These are phyloP conservation scores for Aspergillus sp. DNA, from an alignment of 2,329 filamentous ascomycete species.

Conservation along the genomic window DNA sequence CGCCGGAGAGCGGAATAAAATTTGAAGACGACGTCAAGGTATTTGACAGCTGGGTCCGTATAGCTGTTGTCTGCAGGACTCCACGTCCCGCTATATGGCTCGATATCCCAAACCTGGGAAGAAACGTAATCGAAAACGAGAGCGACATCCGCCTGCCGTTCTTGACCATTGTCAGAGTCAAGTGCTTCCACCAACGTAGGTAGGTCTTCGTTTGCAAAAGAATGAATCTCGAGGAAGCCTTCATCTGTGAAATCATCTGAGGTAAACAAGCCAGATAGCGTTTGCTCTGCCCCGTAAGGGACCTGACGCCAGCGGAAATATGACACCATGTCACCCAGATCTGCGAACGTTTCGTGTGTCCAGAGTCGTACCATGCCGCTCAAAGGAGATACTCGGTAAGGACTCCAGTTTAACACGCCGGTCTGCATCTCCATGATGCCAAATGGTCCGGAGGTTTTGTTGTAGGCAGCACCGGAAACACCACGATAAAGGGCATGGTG, in stretches of 20 bases:
- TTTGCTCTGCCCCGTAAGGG: background rate
- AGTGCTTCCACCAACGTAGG: too few relatives aligned
- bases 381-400: background rate
- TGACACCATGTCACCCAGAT: background rate
- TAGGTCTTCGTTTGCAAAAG: too few relatives aligned
- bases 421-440: background rate
- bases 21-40: background rate
- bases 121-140: background rate
- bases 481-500: background rate
- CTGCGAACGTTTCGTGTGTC: background rate
- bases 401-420: background rate
- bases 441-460: background rate
- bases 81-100: background rate
- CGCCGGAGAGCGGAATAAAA: background rate
- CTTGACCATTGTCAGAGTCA: too few relatives aligned
- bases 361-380: background rate
- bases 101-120: background rate
- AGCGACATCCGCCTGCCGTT: background rate
- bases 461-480: background rate
- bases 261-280: background rate
- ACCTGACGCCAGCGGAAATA: background rate
- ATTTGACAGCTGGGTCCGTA: background rate
- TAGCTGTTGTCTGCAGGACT: background rate
- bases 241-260: too few relatives aligned
- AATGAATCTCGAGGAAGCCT: too few relatives aligned